These are phyloP conservation scores for Elsinoe australis DNA, from an alignment of 2,329 filamentous ascomycete species.

Conservation along the genomic window DNA sequence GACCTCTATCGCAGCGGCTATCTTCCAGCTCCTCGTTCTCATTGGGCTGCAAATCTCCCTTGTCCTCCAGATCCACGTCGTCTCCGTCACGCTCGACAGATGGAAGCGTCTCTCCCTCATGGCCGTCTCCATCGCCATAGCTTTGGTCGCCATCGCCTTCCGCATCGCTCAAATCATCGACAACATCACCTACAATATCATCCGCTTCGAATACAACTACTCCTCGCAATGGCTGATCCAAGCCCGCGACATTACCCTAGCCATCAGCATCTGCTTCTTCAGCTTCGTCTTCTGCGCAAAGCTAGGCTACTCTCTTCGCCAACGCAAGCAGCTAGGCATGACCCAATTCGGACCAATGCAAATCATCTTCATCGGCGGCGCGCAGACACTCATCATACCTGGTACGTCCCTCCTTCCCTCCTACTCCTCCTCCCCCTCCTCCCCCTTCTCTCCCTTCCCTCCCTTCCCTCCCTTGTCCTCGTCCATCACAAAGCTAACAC, in stretches of 20 bases:
- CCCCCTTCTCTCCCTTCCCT: constrained; percentile 6
- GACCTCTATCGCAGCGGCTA: constrained; percentile 40
- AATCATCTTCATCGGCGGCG: constrained; percentile 60
- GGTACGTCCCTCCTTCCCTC: constrained; percentile 39
- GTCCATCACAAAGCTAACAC: constrained; percentile 4
- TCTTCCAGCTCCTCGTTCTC: constrained; percentile 48
- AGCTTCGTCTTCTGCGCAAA: constrained; percentile 55
- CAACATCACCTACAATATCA: constrained; percentile 32
- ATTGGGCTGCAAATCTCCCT: constrained; percentile 52
- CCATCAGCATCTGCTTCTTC: constrained; percentile 54
- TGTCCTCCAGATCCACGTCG: constrained; percentile 55
- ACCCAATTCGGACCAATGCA: constrained; percentile 57
- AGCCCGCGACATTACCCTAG: constrained; percentile 40
- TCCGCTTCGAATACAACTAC: constrained; percentile 11
- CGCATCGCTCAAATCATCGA: constrained; percentile 47
- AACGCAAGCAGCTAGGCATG: constrained; percentile 50
- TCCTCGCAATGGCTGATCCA: constrained; percentile 22
- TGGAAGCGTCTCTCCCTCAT: constrained; percentile 42
- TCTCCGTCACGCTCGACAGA: constrained; percentile 45
- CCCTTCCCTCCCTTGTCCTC: constrained; percentile 21
- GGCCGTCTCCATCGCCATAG: constrained; percentile 41
- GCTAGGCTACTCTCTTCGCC: constrained; percentile 50
- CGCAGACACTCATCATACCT: constrained; percentile 58
- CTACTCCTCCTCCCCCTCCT: not conserved
- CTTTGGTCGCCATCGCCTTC: constrained; percentile 45